Base-by-base conservation (phyloP, 176 grass and related monocot genomes). In the Pharus latifolius region DNA sequence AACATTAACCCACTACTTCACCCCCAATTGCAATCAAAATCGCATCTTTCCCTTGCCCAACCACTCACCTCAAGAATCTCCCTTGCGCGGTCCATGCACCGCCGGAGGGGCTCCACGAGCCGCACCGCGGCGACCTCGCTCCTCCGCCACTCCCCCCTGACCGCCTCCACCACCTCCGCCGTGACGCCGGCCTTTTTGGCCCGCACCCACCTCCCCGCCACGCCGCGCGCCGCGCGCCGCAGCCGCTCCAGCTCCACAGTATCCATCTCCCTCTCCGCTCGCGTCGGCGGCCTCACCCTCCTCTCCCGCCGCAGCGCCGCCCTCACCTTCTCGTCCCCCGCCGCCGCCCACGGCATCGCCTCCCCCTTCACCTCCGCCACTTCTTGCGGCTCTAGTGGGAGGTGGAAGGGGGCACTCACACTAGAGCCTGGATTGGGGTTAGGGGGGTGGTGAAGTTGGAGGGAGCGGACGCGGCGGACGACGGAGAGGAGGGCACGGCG, bases 141-240 rank as follows among this genome's bases (percentile, higher is more conserved):
- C 31, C 43, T 67, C 16, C 45, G 46, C 89, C 89, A 92, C 10
- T 52, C 56, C 24, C 69, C 3, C 45, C 57, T 28, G 43, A 92
- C 37, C 30, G 84, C 81, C 51, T 88, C 33, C 37, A 85, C 64
- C 63, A 88, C 84, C 73, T 72, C 74, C 6, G 70, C 77, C 3
- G 84, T 88, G 30, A 92, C 63, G 13, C 89, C 89, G 33, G 89
- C 78, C 46, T 92, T 92, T 84, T 85, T 92, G 33, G 89, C 84
- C 37, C 78, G 75, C 59, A 35, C 75, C 83, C 75, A 91, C 15
- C 10, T 25, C 15, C 38, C 61, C 64, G 35, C 35, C 6, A 63
- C 67, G 43, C 57, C 58, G 10, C 75, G 76, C 49, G 88, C 88
- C 30, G 26, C 16, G 35, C 25, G 70, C 58, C 75, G 78, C 51